Conservation (phyloP, 768 basidiomycete species). For the Trametopsis cervina region DNA sequence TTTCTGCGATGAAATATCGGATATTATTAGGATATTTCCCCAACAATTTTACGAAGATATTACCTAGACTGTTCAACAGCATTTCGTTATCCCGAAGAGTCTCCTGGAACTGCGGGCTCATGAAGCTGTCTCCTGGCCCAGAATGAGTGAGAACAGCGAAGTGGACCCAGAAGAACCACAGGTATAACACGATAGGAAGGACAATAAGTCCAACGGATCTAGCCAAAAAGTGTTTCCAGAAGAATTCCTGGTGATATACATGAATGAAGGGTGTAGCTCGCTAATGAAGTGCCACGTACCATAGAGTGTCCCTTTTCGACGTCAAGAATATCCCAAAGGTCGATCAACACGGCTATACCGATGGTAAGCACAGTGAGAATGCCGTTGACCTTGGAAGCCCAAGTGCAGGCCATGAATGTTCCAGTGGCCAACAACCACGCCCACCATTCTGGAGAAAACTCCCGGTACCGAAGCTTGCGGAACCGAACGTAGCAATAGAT, state of each 20-base stretch:
- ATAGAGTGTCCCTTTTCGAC: conserved; percentile 72
- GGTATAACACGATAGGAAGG: conserved; percentile 85
- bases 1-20: conserved; percentile 45
- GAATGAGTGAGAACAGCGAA: conserved; percentile 83
- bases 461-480: conserved; percentile 91
- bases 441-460: conserved; percentile 92
- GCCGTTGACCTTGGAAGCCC: conserved; percentile 98
- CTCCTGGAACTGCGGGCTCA: conserved; percentile 98
- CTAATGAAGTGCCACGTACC: conserved; percentile 38
- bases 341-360: conserved; percentile 86
- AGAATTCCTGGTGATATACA: conserved; percentile 85
- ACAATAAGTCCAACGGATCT: conserved; percentile 80
- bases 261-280: background rate
- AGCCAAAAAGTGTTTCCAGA: conserved; percentile 84
- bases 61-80: conserved; percentile 87
- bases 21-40: background rate
- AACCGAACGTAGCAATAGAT: conserved; percentile 92
- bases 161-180: conserved; percentile 95
- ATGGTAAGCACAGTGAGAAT: conserved; percentile 84
- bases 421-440: conserved; percentile 88
- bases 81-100: conserved; percentile 89
- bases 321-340: conserved; percentile 93
- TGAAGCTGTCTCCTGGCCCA: conserved; percentile 91
- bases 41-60: conserved; percentile 2
- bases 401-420: conserved; percentile 89